Conservation (phyloP, 345 rosid species). For the Eucalyptus coolabah region DNA sequence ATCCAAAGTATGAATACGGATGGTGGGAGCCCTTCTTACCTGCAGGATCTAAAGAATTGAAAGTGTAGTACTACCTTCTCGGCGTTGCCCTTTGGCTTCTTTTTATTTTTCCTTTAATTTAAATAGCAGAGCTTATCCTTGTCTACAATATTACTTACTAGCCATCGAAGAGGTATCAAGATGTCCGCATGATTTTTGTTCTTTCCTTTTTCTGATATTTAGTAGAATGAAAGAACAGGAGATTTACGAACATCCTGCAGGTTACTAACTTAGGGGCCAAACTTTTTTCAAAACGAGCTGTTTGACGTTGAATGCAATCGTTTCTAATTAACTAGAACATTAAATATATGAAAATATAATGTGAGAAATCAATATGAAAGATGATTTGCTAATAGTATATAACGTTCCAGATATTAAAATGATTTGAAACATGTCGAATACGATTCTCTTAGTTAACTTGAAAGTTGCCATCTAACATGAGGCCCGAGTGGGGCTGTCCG, state of each 20-base stretch:
- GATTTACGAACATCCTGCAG: neutral
- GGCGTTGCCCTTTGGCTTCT: neutral
- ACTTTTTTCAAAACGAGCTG: neutral
- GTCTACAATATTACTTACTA: neutral
- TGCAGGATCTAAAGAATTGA: constrained; percentile 25
- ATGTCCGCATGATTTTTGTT: neutral
- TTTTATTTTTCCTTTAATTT: neutral
- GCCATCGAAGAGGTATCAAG: neutral
- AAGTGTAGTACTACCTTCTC: constrained; percentile 16
- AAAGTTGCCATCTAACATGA: neutral
- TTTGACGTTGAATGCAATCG: neutral
- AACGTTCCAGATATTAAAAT: neutral
- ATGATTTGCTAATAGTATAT: neutral
- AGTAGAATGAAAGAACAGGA: neutral
- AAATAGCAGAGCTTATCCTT: neutral
- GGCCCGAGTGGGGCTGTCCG: neutral
- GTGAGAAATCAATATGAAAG: neutral
- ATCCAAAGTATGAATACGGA: constrained; percentile 78
- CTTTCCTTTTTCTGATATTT: neutral
- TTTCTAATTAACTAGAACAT: neutral
- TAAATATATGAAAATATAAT: neutral
- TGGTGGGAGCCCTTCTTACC: constrained; percentile 97
- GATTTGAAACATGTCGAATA: neutral
- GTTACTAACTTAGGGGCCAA: neutral
- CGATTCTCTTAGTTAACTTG: neutral